These are phyloP conservation scores for Serendipita vermifera DNA, from an alignment of 768 basidiomycete species.

Conservation along the genomic window DNA sequence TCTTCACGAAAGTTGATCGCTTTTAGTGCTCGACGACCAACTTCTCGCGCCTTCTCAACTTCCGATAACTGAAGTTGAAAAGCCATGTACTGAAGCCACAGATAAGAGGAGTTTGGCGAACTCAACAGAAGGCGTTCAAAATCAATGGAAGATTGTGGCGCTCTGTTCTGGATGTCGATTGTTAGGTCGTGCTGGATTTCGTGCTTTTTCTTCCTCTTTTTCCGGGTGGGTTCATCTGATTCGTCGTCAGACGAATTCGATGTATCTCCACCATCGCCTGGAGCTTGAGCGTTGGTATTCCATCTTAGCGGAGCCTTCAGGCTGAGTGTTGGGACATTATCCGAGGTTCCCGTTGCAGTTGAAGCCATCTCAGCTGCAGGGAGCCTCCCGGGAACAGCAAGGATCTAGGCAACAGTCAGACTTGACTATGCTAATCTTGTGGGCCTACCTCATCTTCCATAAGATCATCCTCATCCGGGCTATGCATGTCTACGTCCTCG, in stretches of 20 bases:
- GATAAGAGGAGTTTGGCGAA: slow-evolving; percentile 91
- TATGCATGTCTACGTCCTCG: slow-evolving; percentile 19
- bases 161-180: slow-evolving; percentile 71
- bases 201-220: slow-evolving; percentile 54
- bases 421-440: not conserved
- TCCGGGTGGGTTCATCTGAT: slow-evolving; percentile 21
- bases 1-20: slow-evolving; percentile 95
- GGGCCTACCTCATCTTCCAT: slow-evolving; percentile 28
- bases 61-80: slow-evolving; percentile 96
- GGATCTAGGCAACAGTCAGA: slow-evolving; percentile 19
- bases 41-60: slow-evolving; percentile 83
- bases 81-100: slow-evolving; percentile 99
- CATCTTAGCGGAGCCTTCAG: not conserved
- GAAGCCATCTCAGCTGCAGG: slow-evolving; percentile 17
- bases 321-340: not conserved
- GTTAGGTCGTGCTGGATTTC: slow-evolving; percentile 71
- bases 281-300: slow-evolving; percentile 35
- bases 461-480: slow-evolving; percentile 25
- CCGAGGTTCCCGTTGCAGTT: slow-evolving; percentile 4
- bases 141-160: slow-evolving; percentile 83
- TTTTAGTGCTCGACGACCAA: slow-evolving; percentile 68
- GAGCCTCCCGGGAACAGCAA: slow-evolving; percentile 31
- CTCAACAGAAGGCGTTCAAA: slow-evolving; percentile 88
- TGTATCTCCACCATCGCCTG: slow-evolving; percentile 32
- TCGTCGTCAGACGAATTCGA: slow-evolving; percentile 29